Base-by-base conservation (phyloP, 306 rosid genomes). In the Quercus engelmannii region DNA sequence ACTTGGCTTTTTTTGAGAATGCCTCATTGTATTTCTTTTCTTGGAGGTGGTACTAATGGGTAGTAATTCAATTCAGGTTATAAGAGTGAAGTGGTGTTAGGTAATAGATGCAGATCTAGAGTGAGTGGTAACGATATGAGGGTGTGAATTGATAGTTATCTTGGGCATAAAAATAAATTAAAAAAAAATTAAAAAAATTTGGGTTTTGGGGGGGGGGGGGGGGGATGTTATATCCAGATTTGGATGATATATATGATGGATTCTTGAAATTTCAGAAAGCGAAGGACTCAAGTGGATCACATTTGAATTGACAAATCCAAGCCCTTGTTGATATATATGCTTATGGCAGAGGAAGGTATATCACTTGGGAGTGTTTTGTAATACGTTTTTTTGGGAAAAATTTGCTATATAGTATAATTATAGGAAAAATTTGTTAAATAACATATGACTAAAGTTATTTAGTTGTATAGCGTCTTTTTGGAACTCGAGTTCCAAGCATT, bases 271-370 rank as follows among this genome's bases (percentile, higher is more conserved):
- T 86, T 83, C 83, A 86, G 35, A 86, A 74, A 76, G 85, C 76
- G 81, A 72, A 54, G 77, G 80, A 70, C 38, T 20, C 59, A 12
- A 55, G 5, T 25, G 83, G 69, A 23, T 80, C 88, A 0, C 92
- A 88, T 76, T 9, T 91, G 80, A 95, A 93, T 75, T 91, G 85
- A 26, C 51, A 91, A 74, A 91, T 95, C 67, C 82, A 49, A 76
- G 92, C 91, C 52, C 79, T 74, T 11, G 57, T 77, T 86, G 65
- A 90, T 64, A 89, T 98, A 90, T 64, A 89, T 98, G 91, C 95
- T 95, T 77, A 96, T 95, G 35, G 1, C 15, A 28, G 96, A 81
- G 33, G 89, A 88, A 62, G 99, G 99, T 95, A 88, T 55, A 26
- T 55, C 43, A 69, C 57, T 49, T 23, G 26, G 52, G n/a, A 18